These are phyloP conservation scores for Scleromitrula shiraiana DNA, from an alignment of 2,329 filamentous ascomycete species.

Conservation along the genomic window DNA sequence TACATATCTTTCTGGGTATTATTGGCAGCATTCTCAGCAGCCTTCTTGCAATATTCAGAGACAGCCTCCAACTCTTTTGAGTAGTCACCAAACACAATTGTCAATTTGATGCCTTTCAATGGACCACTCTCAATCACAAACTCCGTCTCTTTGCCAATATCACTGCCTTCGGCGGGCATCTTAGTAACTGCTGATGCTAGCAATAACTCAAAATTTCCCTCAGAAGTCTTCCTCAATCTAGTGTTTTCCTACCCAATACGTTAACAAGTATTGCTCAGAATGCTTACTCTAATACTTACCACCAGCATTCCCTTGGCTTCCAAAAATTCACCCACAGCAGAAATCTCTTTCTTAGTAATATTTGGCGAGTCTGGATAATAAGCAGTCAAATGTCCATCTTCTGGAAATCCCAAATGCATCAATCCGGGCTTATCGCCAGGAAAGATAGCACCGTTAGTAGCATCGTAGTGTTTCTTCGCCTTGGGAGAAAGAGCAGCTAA, in stretches of 20 bases:
- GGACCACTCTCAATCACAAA: slow-evolving; percentile 52
- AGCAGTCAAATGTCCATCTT: slow-evolving; percentile 68
- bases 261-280: neutral
- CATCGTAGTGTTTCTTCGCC: slow-evolving; percentile 56
- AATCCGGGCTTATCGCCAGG: slow-evolving; percentile 53
- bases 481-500: slow-evolving; percentile 53
- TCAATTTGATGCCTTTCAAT: slow-evolving; percentile 59
- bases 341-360: slow-evolving; percentile 70
- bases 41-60: slow-evolving; percentile 57
- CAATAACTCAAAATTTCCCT: slow-evolving; percentile 61
- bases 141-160: slow-evolving; percentile 57
- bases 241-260: slow-evolving; percentile 55
- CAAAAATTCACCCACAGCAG: slow-evolving; percentile 63
- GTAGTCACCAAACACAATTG: slow-evolving; percentile 68
- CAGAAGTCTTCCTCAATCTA: slow-evolving; percentile 57
- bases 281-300: slow-evolving; percentile 13
- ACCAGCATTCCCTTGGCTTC: slow-evolving; percentile 62
- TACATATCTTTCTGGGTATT: slow-evolving; percentile 69
- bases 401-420: slow-evolving; percentile 69
- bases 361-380: slow-evolving; percentile 72
- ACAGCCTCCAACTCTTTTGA: slow-evolving; percentile 63
- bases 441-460: slow-evolving; percentile 65
- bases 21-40: slow-evolving; percentile 62
- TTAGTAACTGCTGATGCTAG: slow-evolving; percentile 61
- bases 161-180: slow-evolving; percentile 54